Percentiles rank a stretch among this genome's conserved stretches.
These are phyloP conservation scores for Ceriops zippeliana DNA, from an alignment of 345 rosid species.

Conservation along the genomic window DNA sequence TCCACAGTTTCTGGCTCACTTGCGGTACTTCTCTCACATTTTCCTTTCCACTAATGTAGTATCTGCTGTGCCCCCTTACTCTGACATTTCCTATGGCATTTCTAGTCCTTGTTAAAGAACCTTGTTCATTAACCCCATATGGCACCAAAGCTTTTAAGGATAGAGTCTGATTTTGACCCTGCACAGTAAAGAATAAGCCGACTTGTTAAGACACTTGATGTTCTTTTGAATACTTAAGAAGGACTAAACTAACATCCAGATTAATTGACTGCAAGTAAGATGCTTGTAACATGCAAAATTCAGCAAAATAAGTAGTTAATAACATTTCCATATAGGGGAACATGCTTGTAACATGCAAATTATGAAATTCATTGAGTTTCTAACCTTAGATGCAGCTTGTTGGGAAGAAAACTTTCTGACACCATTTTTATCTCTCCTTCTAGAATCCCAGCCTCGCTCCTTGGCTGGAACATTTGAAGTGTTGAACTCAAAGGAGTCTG, in stretches of 20 bases:
- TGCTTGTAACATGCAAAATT: too few relatives aligned
- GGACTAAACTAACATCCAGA: too few relatives aligned
- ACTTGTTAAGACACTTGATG: not conserved
- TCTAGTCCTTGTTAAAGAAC: conserved; percentile 9
- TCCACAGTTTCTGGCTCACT: conserved; percentile 18
- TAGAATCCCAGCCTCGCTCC: conserved; percentile 15
- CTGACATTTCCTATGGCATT: conserved; percentile 22
- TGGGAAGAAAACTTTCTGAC: conserved; percentile 18
- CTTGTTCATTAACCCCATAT: conserved; percentile 25
- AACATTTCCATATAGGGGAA: too few relatives aligned
- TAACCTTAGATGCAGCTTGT: conserved; percentile 36
- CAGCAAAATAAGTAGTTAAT: too few relatives aligned
- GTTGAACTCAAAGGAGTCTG: conserved; percentile 18
- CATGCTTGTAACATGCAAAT: too few relatives aligned
- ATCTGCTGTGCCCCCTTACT: conserved; percentile 14
- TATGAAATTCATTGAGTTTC: conserved; percentile 5
- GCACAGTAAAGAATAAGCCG: conserved; percentile 16
- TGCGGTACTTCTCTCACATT: conserved; percentile 21
- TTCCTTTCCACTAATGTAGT: conserved; percentile 37
- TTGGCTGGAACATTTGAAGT: conserved; percentile 15
- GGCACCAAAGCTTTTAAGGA: conserved; percentile 23
- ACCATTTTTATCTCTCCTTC: conserved; percentile 11
- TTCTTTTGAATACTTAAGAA: too few relatives aligned
- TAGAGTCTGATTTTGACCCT: conserved; percentile 31
- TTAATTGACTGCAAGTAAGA: too few relatives aligned